Evolutionary conservation across 495 filamentous ascomycete genomes (phyloP).

Genomic region (Hypoxylon lenormandii): DNA sequence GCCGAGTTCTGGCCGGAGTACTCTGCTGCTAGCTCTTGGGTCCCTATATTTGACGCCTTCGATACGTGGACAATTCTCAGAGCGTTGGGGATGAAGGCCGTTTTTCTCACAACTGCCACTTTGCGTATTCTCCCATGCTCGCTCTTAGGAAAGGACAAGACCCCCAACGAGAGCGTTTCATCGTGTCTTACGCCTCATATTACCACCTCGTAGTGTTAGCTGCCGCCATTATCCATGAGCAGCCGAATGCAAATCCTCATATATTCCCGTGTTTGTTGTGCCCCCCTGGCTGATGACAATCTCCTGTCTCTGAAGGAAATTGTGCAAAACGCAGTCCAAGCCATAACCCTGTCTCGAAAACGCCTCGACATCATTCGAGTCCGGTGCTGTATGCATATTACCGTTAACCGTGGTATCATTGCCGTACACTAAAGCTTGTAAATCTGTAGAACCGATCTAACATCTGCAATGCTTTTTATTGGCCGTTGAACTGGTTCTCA

Average conservation of each 20-base stretch:
- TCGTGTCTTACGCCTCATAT: slow-evolving; percentile 41
- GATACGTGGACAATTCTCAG: slow-evolving; percentile 11
- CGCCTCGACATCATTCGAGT: slow-evolving; percentile 47
- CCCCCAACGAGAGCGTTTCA: slow-evolving; percentile 23
- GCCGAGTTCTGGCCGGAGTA: background rate
- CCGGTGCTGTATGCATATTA: slow-evolving; percentile 31
- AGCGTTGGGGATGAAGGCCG: slow-evolving; percentile 16
- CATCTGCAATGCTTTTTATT: slow-evolving; percentile 47
- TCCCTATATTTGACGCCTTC: slow-evolving; percentile 13
- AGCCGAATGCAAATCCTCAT: slow-evolving; percentile 39
- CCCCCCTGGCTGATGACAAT: slow-evolving; percentile 28
- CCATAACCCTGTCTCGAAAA: slow-evolving; percentile 50
- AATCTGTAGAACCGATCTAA: slow-evolving; percentile 34
- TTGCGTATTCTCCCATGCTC: slow-evolving; percentile 22
- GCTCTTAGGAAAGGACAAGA: slow-evolving; percentile 15
- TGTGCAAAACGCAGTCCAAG: slow-evolving; percentile 36
- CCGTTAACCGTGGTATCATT: slow-evolving; percentile 39
- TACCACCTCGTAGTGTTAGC: slow-evolving; percentile 33
- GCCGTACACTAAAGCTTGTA: slow-evolving; percentile 40
- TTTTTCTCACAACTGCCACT: slow-evolving; percentile 5
- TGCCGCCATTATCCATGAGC: slow-evolving; percentile 25
- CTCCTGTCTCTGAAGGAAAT: slow-evolving; percentile 26
- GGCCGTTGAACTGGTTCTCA: slow-evolving; percentile 56
- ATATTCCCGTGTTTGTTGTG: slow-evolving; percentile 37
- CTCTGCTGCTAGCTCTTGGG: slow-evolving; percentile 13